These are phyloP conservation scores for Trebouxiophyceae sp. DNA, from an alignment of 163 green algal genomes.

Conservation along the genomic window DNA sequence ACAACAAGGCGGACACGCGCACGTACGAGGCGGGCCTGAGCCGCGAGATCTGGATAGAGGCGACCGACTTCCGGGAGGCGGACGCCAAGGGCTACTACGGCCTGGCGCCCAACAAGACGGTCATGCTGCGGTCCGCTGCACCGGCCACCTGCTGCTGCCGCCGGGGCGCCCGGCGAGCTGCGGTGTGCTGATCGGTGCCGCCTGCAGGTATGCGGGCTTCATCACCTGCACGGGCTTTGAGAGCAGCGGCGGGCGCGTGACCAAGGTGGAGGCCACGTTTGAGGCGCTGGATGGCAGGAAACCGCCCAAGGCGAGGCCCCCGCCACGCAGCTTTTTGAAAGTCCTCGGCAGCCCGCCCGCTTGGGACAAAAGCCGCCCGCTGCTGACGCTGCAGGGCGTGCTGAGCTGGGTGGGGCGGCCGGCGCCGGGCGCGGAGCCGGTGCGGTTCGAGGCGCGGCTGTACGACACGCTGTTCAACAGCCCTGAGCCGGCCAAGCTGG, in stretches of 20 bases:
- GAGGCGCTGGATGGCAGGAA: slow-evolving; percentile 40
- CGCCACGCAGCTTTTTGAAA: too few relatives aligned
- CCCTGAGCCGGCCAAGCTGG: slow-evolving; percentile 35
- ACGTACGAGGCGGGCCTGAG: slow-evolving; percentile 59
- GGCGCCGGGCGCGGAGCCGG: slow-evolving; percentile 51
- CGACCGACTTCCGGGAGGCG: slow-evolving; percentile 81
- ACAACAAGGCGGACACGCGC: slow-evolving; percentile 23
- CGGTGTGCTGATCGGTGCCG: too few relatives aligned
- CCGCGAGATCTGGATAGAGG: slow-evolving; percentile 90
- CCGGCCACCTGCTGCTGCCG: too few relatives aligned
- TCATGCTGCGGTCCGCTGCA: slow-evolving; percentile 85
- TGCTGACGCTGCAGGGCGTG: slow-evolving; percentile 56
- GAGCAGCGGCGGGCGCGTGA: slow-evolving; percentile 35
- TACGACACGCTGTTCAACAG: slow-evolving; percentile 83
- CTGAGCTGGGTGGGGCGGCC: slow-evolving; percentile 92
- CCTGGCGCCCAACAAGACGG: slow-evolving; percentile 85
- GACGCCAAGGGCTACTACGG: slow-evolving; percentile 94
- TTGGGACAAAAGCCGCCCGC: too few relatives aligned
- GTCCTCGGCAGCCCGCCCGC: too few relatives aligned
- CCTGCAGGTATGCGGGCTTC: slow-evolving; percentile 71
- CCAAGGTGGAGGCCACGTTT: slow-evolving; percentile 45
- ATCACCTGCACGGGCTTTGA: slow-evolving; percentile 72
- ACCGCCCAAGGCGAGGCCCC: slow-evolving; percentile 66
- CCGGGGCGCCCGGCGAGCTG: too few relatives aligned
- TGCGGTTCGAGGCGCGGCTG: slow-evolving; percentile 55